Evolutionary conservation across 345 rosid genomes (phyloP).

Genomic region (Geranium rotundifolium): DNA sequence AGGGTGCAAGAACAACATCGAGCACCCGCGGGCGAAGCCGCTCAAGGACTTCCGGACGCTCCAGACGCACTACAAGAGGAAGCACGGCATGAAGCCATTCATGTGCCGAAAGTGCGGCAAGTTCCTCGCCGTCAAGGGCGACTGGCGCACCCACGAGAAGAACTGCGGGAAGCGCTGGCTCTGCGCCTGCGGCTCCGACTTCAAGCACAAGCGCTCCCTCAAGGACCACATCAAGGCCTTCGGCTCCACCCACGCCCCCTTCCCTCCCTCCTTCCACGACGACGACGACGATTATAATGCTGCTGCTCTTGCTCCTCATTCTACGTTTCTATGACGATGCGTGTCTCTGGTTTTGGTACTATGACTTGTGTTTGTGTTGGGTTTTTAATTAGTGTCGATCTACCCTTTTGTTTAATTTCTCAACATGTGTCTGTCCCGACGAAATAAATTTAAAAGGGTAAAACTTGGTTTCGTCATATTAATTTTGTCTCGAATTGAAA

Average conservation of each 20-base stretch:
- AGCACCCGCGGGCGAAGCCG: conserved; percentile 63
- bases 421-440: no score
- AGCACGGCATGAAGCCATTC: conserved; percentile 61
- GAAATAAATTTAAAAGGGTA: no score
- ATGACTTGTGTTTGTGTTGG: no score
- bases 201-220: conserved; percentile 89
- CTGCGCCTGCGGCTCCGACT: conserved; percentile 75
- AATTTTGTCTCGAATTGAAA: no score
- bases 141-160: conserved; percentile 89
- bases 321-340: neutral
- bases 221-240: conserved; percentile 74
- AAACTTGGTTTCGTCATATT: no score
- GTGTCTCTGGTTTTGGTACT: no score
- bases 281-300: conserved; percentile 15
- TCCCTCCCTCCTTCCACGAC: conserved; percentile 26
- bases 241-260: conserved; percentile 60
- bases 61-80: conserved; percentile 84
- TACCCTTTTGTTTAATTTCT: no score
- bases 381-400: no score
- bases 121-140: conserved; percentile 72
- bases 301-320: conserved; percentile 16
- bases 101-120: conserved; percentile 73
- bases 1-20: conserved; percentile 79
- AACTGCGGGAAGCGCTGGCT: conserved; percentile 93
- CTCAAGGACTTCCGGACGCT: conserved; percentile 76